phyloP scores from a whole-genome alignment of 1,139 yeast genomes.

The Blastobotrys buckinghamii region DNA sequence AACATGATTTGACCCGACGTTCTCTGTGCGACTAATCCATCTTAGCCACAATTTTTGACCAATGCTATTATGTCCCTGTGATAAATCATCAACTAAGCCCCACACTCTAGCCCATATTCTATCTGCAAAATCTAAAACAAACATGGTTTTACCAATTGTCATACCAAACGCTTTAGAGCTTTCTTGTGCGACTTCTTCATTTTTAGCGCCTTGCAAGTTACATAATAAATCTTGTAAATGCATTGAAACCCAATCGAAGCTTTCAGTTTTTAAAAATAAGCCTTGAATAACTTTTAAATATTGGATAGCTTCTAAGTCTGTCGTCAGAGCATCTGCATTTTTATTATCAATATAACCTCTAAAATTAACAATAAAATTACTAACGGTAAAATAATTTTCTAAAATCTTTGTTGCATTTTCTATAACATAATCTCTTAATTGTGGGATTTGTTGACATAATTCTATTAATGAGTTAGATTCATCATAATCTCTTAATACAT shows the following conservation, averaged over 20 bases:
- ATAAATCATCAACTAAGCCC: conserved; percentile 4
- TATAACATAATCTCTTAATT: conserved; percentile 1
- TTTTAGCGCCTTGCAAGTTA: conserved; percentile 11
- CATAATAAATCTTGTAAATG: conserved; percentile 4
- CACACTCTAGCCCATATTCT: conserved; percentile 8
- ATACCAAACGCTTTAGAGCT: conserved; percentile 7
- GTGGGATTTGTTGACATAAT: conserved; percentile 9
- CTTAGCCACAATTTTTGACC: conserved; percentile 27
- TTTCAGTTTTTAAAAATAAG: not conserved
- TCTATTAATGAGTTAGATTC: conserved; percentile 1
- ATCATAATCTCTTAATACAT: not conserved
- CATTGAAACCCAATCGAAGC: not conserved
- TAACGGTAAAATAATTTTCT: not conserved
- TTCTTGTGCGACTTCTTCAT: conserved; percentile 1
- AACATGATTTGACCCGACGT: conserved; percentile 18
- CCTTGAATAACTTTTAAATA: not conserved
- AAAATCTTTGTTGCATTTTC: not conserved
- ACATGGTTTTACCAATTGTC: conserved; percentile 5
- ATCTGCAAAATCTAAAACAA: not conserved
- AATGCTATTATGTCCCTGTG: conserved; percentile 9
- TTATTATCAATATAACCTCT: not conserved
- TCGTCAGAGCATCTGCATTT: not conserved
- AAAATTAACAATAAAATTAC: conserved; percentile 3
- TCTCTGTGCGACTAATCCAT: conserved; percentile 17
- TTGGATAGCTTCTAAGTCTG: not conserved